Base-by-base conservation (phyloP, 192 early-diverging fungal species). In the Phycomyces blakesleeanus region DNA sequence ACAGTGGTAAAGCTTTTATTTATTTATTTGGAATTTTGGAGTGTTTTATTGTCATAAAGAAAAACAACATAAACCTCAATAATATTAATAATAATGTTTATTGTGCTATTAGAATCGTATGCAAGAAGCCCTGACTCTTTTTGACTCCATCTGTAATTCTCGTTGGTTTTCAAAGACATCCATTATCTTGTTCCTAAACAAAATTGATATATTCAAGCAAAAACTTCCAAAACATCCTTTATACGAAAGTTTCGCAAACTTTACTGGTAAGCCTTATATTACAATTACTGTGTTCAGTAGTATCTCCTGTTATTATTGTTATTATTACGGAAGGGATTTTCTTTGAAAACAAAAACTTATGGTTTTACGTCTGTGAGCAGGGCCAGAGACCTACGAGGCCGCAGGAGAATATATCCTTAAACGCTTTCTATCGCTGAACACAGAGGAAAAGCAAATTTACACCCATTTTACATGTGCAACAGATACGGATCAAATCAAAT, bases 151-250 rank as follows among this genome's bases (percentile, higher is more conserved):
- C 67, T 98, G 96, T 78, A 98, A 98, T 78, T 91, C 88, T 64
- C 83, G 93, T 61, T 96, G 94, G 96, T 98, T 98, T 57, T 87
- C 92, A n/a, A 91, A 94, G 70, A 98, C 96, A 3, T 94, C 93
- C 6, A 93, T 98, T 34, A 98, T 98, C 69, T 78, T 98, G 58
- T 98, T 98, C 82, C 77, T 98, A 57, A 98, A 98, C 86, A 98
- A 98, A 79, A 93, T 98, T 68, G 96, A 98, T 82, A 85, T 94
- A 38, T 96, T 98, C 85, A 89, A 87, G 64, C 89, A 93, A 69
- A 98, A 98, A 81, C 76, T 98, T 54, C 86, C 85, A 20, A 77
- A 81, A 55, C 90, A 89, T 21, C 91, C 94, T 25, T 82, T 98
- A 78, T 58, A 74, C 27, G 90, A 92, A 57, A 96, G 91, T 74